Conservation (phyloP, 2,329 filamentous ascomycete species). For the Anisogramma anomala region DNA sequence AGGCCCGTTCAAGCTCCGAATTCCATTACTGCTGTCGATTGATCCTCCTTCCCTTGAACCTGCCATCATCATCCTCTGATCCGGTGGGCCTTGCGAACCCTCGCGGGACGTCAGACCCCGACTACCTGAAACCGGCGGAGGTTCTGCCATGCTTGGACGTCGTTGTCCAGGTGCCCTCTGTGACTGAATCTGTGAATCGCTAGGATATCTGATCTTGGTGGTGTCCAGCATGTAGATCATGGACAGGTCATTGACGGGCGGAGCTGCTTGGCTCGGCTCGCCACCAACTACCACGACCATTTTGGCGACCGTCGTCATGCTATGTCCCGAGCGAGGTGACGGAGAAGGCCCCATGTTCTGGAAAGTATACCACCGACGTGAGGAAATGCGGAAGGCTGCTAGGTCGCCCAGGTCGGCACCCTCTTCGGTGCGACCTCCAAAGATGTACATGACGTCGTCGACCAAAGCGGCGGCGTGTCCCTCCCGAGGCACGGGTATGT, state of each 20-base stretch:
- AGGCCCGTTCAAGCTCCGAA: constrained; percentile 28
- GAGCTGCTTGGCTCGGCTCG: constrained; percentile 79
- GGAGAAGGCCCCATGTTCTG: constrained; percentile 98
- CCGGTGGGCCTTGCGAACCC: constrained; percentile 38
- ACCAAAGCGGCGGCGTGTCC: constrained; percentile 89
- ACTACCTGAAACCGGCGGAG: constrained; percentile 17
- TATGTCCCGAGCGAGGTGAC: constrained; percentile 86
- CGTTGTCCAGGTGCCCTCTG: constrained; percentile 17
- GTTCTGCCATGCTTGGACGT: constrained; percentile 24
- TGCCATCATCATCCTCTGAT: constrained; percentile 37
- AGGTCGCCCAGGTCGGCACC: constrained; percentile 86
- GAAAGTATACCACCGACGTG: constrained; percentile 95
- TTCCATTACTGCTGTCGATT: constrained; percentile 31
- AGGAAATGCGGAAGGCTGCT: constrained; percentile 63
- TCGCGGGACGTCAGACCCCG: constrained; percentile 36
- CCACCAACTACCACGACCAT: constrained; percentile 86
- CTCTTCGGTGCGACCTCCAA: constrained; percentile 89
- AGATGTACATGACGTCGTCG: constrained; percentile 98
- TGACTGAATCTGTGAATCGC: constrained; percentile 46
- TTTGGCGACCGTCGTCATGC: constrained; percentile 92
- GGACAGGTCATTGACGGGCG: constrained; percentile 72
- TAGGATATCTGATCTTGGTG: constrained; percentile 90
- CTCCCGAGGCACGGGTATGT: constrained; percentile 87
- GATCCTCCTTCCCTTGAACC: constrained; percentile 24
- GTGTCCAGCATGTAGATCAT: constrained; percentile 90